Evolutionary conservation across 345 rosid species (phyloP).

Genomic region (Sisymbrium altissimum): DNA sequence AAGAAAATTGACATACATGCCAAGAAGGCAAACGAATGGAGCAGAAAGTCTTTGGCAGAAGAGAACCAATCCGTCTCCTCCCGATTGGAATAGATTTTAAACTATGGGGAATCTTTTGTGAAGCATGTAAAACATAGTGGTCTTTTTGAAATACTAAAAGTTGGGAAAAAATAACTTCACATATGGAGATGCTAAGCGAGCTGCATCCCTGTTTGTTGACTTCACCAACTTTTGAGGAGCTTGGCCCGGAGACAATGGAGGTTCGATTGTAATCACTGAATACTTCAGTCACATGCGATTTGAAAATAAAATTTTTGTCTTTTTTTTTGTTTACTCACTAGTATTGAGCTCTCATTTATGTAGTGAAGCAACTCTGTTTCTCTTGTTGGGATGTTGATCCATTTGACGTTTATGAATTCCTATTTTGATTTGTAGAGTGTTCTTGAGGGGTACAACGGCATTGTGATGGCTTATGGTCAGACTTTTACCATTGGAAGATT

Average conservation of each 20-base stretch:
- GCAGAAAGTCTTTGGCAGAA: no score
- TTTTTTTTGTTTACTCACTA: not conserved
- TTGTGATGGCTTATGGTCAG: slow-evolving; percentile 99
- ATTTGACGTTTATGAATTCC: not conserved
- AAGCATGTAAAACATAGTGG: no score
- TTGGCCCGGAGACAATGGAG: slow-evolving; percentile 55
- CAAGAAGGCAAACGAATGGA: slow-evolving; percentile 12
- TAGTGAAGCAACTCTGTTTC: not conserved
- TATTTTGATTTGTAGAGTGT: slow-evolving; percentile 59
- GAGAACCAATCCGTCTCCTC: no score
- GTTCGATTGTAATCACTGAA: slow-evolving; percentile 25
- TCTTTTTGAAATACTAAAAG: no score
- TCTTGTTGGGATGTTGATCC: no score
- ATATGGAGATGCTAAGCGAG: no score
- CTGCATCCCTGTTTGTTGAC: no score
- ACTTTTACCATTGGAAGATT: slow-evolving; percentile 90
- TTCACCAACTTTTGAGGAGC: not conserved
- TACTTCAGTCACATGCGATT: no score
- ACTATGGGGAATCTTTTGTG: no score
- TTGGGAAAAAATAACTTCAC: no score
- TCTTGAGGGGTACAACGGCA: slow-evolving; percentile 96
- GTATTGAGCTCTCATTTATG: not conserved
- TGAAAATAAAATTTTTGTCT: no score
- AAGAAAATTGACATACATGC: slow-evolving; percentile 39
- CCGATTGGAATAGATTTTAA: no score